Evolutionary conservation across 1,139 yeast species (phyloP).

Genomic region (Taiozyma onychis): DNA sequence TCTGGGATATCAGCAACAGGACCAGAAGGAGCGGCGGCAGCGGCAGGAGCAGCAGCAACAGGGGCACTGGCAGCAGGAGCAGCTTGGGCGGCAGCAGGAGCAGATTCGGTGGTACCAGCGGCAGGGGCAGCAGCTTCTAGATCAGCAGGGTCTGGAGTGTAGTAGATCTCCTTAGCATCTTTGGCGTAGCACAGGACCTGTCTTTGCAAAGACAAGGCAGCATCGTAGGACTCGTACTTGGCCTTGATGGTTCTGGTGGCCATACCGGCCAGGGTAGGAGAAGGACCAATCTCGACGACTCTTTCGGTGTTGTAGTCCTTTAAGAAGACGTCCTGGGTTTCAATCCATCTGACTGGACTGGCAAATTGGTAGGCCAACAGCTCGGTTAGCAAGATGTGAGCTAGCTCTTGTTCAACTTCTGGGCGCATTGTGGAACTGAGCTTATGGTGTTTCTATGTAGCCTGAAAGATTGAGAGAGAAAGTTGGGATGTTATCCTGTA

Average conservation of each 20-base stretch:
- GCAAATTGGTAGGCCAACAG: constrained; percentile 97
- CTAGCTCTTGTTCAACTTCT: constrained; percentile 95
- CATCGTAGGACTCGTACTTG: constrained; percentile 95
- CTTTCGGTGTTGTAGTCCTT: constrained; percentile 94
- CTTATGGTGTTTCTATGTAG: neutral
- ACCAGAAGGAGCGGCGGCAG: constrained; percentile 59
- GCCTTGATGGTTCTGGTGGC: constrained; percentile 95
- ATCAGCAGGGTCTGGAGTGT: constrained; percentile 71
- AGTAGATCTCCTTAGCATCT: constrained; percentile 94
- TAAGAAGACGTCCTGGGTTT: constrained; percentile 95
- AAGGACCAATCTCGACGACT: constrained; percentile 97
- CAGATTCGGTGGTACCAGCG: constrained; percentile 32
- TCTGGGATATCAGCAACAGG: constrained; percentile 83
- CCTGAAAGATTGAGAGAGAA: neutral
- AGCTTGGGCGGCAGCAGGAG: constrained; percentile 38
- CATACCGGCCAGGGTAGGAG: constrained; percentile 98
- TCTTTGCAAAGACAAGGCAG: constrained; percentile 94
- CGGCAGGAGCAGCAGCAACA: constrained; percentile 44
- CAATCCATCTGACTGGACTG: constrained; percentile 99
- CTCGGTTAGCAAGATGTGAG: constrained; percentile 91
- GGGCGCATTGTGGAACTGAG: constrained; percentile 62
- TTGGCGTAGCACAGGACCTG: constrained; percentile 93
- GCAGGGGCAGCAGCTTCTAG: constrained; percentile 34
- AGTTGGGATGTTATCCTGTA: neutral
- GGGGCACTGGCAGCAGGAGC: constrained; percentile 36